Conservation (phyloP, 2,329 filamentous ascomycete genomes). For the Dothiorella sarmentorum region DNA sequence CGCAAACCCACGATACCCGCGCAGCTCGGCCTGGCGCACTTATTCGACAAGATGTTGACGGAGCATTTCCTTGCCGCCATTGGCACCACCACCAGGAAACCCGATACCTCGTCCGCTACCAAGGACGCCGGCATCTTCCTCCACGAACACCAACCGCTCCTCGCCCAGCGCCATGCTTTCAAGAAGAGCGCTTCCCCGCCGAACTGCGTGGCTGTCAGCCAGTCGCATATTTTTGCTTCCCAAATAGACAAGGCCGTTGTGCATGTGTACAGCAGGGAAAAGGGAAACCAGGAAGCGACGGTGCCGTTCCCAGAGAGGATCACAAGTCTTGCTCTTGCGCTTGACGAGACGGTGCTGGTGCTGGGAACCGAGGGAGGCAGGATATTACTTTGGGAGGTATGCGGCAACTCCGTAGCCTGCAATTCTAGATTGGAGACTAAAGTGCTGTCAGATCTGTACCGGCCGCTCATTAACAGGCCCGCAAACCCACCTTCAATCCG, state of each 20-base stretch:
- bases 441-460: conserved; percentile 60
- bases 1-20: conserved; percentile 4
- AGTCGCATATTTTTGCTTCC: conserved; percentile 83
- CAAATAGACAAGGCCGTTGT: conserved; percentile 89
- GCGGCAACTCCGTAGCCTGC: conserved; percentile 28
- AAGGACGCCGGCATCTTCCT: conserved; percentile 86
- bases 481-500: conserved; percentile 73
- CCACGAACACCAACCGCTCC: conserved; percentile 75
- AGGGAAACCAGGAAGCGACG: conserved; percentile 82
- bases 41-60: conserved; percentile 42
- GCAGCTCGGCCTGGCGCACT: background rate
- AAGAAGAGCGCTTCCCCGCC: conserved; percentile 86
- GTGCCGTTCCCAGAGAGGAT: conserved; percentile 87
- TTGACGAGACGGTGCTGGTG: conserved; percentile 64
- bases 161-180: conserved; percentile 71
- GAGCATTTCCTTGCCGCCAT: conserved; percentile 51
- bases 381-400: conserved; percentile 88
- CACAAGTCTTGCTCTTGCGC: conserved; percentile 69
- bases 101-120: conserved; percentile 48
- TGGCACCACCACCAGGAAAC: conserved; percentile 39
- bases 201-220: conserved; percentile 76
- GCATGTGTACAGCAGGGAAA: conserved; percentile 82
- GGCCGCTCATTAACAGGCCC: conserved; percentile 73
- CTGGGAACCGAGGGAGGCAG: conserved; percentile 82
- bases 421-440: conserved; percentile 31